Base-by-base conservation (phyloP, 805 yeast species). In the Candida fluviatilis region DNA sequence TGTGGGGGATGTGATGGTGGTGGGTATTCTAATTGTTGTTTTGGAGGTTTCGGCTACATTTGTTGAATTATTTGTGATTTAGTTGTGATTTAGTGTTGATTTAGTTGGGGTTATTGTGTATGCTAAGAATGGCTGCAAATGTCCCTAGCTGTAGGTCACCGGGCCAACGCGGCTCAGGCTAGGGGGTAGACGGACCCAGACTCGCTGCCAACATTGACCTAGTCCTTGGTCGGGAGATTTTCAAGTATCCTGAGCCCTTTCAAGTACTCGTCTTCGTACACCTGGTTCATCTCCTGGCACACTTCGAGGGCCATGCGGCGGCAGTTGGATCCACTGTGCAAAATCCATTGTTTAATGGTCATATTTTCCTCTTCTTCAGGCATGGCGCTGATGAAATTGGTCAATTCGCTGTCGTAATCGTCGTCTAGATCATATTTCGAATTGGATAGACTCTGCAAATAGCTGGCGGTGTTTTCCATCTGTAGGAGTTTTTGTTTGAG, bases 321-420 rank as follows among this genome's bases (percentile, higher is more conserved):
- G 16, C 84, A 80, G 45, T 73, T 75, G 10, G 60, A 57, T 0
- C 87, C 84, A 48, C 74, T 73, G 46, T 71, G 65, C 21, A 52
- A 51, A 15, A 84, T 59, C 95, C 95, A 88, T 42, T 83, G 76
- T 35, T 71, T 68, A n/a, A 87, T 73, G 0, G 84, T 76, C 82
- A 82, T 78, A 10, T 75, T 67, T 47, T 84, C 65, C 51, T 84
- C 89, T 18, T 74, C 75, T 21, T 73, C 78, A 0, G 91, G 90
- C 77, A 84, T 78, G 31, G 77, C 78, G 1, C 79, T 69, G 5
- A 83, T 76, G 49, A 84, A 84, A 35, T 67, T 66, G 0, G 85
- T 76, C 16, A 84, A 58, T 19, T 73, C 73, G 1, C 91, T 89
- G 41, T 81, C 86, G 29, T 66, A 54, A 52, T 84, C 95, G 44